Base-by-base conservation (phyloP, 768 basidiomycete species). In the Tephrocybe sp. region DNA sequence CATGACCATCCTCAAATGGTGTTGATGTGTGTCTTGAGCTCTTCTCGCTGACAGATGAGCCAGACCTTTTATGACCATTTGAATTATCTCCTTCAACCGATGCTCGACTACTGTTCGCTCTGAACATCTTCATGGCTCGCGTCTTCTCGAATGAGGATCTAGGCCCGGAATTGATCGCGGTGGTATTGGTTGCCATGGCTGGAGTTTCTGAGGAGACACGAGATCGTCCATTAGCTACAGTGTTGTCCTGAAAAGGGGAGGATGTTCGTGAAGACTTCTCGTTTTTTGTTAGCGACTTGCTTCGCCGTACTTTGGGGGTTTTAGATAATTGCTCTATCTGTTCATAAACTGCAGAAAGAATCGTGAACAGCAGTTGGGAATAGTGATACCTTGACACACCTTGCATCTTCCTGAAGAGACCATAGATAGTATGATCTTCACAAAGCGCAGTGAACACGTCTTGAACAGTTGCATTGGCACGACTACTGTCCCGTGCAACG, bases 391-490 rank as follows among this genome's bases (percentile, higher is more conserved):
- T n/a, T 35, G 49, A 68, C 77, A 57, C 57, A 91, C 94, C 88
- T 73, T 88, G 82, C 89, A 95, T 89, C 19, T 79, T 76, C 68
- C 84, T 90, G 71, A 95, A 94, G 52, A 89, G 76, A 22, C 79
- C 80, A 70, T 92, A 97, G 42, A 96, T 80, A 42, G 84, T 75
- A 58, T 90, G 85, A 68, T 97, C 95, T 69, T 97, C 95, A 54
- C 91, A 93, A 13, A 97, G 74, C 0, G 92, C 92, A 14, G 84
- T 77, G 65, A 92, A 94, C 39, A 98, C 71, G 66, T 97, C 93
- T 53, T 89, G 83, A 8, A 82, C 74, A 9, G 82, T 85, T 19
- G 93, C 94, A 19, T 71, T 73, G 3, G 85, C 78, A 43, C 87
- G 81, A 61, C 87, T 87, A 57, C 92, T 90, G 66, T 95, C 91